phyloP scores from a whole-genome alignment of 768 basidiomycete species.

The Aureoboletus auriporus region DNA sequence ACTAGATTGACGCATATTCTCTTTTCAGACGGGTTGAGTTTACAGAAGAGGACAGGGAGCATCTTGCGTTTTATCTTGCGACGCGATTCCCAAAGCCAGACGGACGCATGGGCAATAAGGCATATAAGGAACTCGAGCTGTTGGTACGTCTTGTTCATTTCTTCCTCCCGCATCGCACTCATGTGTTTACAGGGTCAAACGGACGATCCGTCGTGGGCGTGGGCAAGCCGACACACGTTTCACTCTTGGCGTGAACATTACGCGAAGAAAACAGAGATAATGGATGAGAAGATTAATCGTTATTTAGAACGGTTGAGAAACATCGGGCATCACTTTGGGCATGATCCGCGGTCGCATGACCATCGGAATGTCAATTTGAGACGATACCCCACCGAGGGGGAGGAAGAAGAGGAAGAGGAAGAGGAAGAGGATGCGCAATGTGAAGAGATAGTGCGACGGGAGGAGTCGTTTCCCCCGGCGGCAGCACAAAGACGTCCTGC shows the following conservation, averaged over 20 bases:
- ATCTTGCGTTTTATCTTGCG: slow-evolving; percentile 48
- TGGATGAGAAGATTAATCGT: slow-evolving; percentile 39
- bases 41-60: slow-evolving; percentile 37
- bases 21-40: slow-evolving; percentile 26
- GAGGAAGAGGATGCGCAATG: slow-evolving; percentile 6
- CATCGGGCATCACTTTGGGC: slow-evolving; percentile 18
- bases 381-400: slow-evolving; percentile 1
- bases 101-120: slow-evolving; percentile 45
- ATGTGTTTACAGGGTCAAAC: slow-evolving; percentile 16
- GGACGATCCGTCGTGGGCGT: slow-evolving; percentile 36
- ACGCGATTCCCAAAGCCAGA: slow-evolving; percentile 36
- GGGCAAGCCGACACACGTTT: slow-evolving; percentile 46
- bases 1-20: too few species aligned
- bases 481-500: neutral
- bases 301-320: slow-evolving; percentile 19
- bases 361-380: neutral
- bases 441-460: slow-evolving; percentile 3
- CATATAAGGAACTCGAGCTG: slow-evolving; percentile 44
- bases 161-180: neutral
- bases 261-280: slow-evolving; percentile 36
- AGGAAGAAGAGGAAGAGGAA: slow-evolving; percentile 8
- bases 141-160: slow-evolving; percentile 37
- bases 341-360: slow-evolving; percentile 21
- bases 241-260: slow-evolving; percentile 65
- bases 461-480: neutral